Conservation (phyloP, 1,284 basidiomycete species). For the Cryptococcus hybrid region DNA sequence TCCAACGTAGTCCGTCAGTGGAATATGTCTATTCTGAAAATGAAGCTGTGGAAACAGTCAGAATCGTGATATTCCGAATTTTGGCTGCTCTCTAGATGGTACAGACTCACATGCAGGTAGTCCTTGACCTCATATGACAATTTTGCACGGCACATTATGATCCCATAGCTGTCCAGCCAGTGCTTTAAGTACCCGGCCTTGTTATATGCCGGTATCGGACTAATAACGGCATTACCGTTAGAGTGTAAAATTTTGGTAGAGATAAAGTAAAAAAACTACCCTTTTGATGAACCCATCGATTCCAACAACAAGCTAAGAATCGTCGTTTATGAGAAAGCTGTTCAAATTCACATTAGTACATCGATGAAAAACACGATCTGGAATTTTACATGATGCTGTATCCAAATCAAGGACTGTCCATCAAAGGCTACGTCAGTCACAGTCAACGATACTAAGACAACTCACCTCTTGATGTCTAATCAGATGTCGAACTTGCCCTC, state of each 20-base stretch:
- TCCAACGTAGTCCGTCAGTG: background rate
- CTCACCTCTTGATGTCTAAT: constrained; percentile 19
- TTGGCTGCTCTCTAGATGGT: too few species aligned
- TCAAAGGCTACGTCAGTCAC: background rate
- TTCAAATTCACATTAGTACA: background rate
- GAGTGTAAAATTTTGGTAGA: too few species aligned
- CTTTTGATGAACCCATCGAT: constrained; percentile 22
- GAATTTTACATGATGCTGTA: constrained; percentile 19
- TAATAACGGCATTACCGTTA: background rate
- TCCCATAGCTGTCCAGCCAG: constrained; percentile 22
- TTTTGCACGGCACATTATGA: constrained; percentile 16
- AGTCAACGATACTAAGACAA: background rate
- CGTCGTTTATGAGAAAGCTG: constrained; percentile 17
- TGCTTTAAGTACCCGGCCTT: constrained; percentile 7
- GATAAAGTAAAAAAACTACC: constrained; percentile 6
- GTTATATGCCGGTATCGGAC: constrained; percentile 9
- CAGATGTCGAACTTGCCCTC: constrained; percentile 10
- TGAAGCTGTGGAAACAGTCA: background rate
- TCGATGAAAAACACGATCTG: background rate
- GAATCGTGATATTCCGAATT: too few species aligned
- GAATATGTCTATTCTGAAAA: constrained; percentile 4
- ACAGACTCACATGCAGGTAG: constrained; percentile 16
- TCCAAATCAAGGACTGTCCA: constrained; percentile 6
- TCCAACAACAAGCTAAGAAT: constrained; percentile 25
- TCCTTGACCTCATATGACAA: constrained; percentile 11